Evolutionary conservation across 371 early-diverging fungal species (phyloP), one percentile per base, ranked within the genome.

Genomic region (Rhizopus stolonifer): DNA sequence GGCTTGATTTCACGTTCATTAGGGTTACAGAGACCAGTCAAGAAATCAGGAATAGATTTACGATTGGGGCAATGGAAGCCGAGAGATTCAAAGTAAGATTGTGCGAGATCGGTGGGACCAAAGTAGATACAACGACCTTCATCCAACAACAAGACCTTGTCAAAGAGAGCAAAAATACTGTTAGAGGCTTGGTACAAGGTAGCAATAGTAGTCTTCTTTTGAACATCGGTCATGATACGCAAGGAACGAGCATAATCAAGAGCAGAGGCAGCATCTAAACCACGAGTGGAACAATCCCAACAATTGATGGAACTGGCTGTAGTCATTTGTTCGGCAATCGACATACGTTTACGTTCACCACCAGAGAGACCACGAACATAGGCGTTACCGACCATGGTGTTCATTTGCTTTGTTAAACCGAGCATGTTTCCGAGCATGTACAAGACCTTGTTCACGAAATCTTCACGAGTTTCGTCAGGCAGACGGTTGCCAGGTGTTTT

Each of bases 251-350:
- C 67, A 51, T 84, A 83, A 58, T 85, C 83, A 15, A 85, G 69
- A 45, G 93, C 90, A 33, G 87, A 88, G 48, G 88, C 83, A 17
- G 88, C 79, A 72, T 94, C 94, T 15, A 94, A 62, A 48, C 92
- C 91, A 52, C 80, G 81, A 18, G 87, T 88, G 36, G 87, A 81
- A 47, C 87, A 88, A 61, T 91, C 90, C 76, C 87, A 81, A 49
- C 89, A 75, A 34, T 85, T 78, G 49, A 88, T 70, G 14, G 77
- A 66, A 31, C 86, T 80, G 52, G 72, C 72, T 33, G 85, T 77
- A 9, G 90, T 73, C 21, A 92, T 79, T 68, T 94, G 90, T 64
- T 83, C 83, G 23, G 86, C 90, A 52, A 90, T 87, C 11, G 80
- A 72, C 21, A 85, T 67, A 61, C 93, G 80, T 79, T 91, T 90